A percentile compares a stretch with the other conserved stretches of the same genome.
These are phyloP conservation scores for rapeseed (Brassica napus) DNA, from an alignment of 345 rosid species.

Conservation along the genomic window Da-Ae NC_063434.1:5008501-5009000, in stretches of 20 bases:
- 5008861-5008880: conserved; percentile 14
- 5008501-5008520: conserved; percentile 13
- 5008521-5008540: conserved; percentile 53
- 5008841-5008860: conserved; percentile 7
- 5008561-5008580: conserved; percentile 34
- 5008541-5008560: conserved; percentile 43
- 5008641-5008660: conserved; percentile 32
- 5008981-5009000: background rate
- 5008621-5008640: background rate
- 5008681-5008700: conserved; percentile 28
- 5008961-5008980: background rate
- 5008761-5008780: conserved; percentile 21
- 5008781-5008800: conserved; percentile 27
- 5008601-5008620: conserved; percentile 15
- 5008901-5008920: background rate
- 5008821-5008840: conserved; percentile 4
- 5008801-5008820: conserved; percentile 1
- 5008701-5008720: conserved; percentile 13
- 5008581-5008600: conserved; percentile 32
- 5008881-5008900: background rate
- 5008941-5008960: background rate
- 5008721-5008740: conserved; percentile 18
- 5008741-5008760: conserved; percentile 10
- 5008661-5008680: conserved; percentile 6
- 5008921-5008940: background rate